These are phyloP conservation scores for Saccharomycopsis vini DNA, from an alignment of 805 yeast genomes.

Conservation along the genomic window DNA sequence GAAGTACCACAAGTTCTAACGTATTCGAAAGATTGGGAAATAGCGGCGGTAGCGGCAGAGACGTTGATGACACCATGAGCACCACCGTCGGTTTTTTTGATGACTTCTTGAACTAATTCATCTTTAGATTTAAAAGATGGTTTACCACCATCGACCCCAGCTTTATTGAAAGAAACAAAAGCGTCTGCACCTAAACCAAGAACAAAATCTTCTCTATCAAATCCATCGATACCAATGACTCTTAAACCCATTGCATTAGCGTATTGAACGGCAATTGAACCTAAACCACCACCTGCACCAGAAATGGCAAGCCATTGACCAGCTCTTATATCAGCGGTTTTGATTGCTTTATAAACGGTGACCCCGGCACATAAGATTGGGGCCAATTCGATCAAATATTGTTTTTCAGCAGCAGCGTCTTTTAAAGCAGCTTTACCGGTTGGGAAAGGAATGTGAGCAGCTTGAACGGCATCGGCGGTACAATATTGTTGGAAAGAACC, in stretches of 20 bases:
- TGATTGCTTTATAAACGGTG: constrained; percentile 84
- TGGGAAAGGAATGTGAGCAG: constrained; percentile 68
- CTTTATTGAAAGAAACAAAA: constrained; percentile 50
- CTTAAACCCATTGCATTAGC: constrained; percentile 72
- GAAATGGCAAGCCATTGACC: constrained; percentile 73
- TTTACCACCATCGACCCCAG: too few relatives aligned
- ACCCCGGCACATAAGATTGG: constrained; percentile 89
- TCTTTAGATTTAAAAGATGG: too few relatives aligned
- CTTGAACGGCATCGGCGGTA: constrained; percentile 81
- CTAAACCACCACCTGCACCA: constrained; percentile 79
- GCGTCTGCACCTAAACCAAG: constrained; percentile 57
- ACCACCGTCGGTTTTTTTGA: constrained; percentile 58
- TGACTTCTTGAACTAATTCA: constrained; percentile 45
- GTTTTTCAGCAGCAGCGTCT: too few relatives aligned
- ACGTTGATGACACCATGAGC: constrained; percentile 71
- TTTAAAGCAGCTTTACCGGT: constrained; percentile 73
- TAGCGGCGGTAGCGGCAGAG: constrained; percentile 63
- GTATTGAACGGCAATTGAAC: constrained; percentile 65
- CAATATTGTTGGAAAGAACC: constrained; percentile 91
- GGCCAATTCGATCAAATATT: too few relatives aligned
- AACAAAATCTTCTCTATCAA: constrained; percentile 51
- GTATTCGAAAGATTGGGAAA: constrained; percentile 50
- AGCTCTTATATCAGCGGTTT: constrained; percentile 60
- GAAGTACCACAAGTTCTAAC: constrained; percentile 63
- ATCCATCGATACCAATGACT: constrained; percentile 65